phyloP scores from a whole-genome alignment of 768 basidiomycete genomes.

The Clitopilus hobsonii region DNA sequence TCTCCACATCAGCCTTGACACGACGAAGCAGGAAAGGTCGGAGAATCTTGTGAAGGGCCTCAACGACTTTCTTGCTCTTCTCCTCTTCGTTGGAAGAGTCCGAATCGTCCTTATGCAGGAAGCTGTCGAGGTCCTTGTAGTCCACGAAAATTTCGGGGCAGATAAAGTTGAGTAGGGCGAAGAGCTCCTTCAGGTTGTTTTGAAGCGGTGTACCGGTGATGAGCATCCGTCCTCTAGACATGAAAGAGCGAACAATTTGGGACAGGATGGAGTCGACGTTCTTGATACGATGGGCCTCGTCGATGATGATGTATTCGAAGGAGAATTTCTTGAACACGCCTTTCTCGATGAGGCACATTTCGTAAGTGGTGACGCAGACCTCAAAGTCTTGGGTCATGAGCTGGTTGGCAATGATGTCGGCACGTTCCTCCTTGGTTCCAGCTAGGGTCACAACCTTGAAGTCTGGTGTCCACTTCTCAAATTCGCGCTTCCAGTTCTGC shows the following conservation, averaged over 20 bases:
- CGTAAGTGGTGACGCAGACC: slow-evolving; percentile 94
- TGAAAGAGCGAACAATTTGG: slow-evolving; percentile 90
- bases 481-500: slow-evolving; percentile 96
- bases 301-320: slow-evolving; percentile 97
- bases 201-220: slow-evolving; percentile 97
- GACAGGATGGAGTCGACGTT: slow-evolving; percentile 95
- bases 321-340: slow-evolving; percentile 89
- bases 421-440: slow-evolving; percentile 87
- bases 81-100: slow-evolving; percentile 68
- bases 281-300: slow-evolving; percentile 99
- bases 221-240: slow-evolving; percentile 81
- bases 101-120: slow-evolving; percentile 84
- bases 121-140: slow-evolving; percentile 87
- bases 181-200: slow-evolving; percentile 96
- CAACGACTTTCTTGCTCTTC: slow-evolving; percentile 89
- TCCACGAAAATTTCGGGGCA: slow-evolving; percentile 95
- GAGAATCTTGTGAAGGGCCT: slow-evolving; percentile 95
- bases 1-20: slow-evolving; percentile 97
- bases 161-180: slow-evolving; percentile 90
- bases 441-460: slow-evolving; percentile 79
- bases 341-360: slow-evolving; percentile 95
- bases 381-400: slow-evolving; percentile 89
- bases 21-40: slow-evolving; percentile 91
- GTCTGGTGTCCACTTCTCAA: slow-evolving; percentile 86
- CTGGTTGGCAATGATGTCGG: slow-evolving; percentile 69